Conservation (phyloP, 257 asterid genomes). For the Verbena officinalis region DNA sequence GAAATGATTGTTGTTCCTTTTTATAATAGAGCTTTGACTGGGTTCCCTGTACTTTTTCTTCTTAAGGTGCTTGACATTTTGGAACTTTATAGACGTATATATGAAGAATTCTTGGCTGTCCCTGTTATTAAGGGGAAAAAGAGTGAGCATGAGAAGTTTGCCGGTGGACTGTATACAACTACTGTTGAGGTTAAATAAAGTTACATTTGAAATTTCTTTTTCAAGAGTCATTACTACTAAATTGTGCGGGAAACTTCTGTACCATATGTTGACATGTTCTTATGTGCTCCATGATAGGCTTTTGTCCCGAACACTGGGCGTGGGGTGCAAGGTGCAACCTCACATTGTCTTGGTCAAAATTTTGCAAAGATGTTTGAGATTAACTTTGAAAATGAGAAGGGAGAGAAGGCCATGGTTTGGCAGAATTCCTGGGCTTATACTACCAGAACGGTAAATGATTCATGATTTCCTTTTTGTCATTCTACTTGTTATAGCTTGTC, state of each 20-base stretch:
- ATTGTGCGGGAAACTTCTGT: slow-evolving; percentile 13
- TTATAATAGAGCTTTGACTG: slow-evolving; percentile 3
- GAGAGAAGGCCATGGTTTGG: slow-evolving; percentile 95
- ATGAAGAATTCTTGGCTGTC: slow-evolving; percentile 90
- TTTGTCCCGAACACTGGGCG: slow-evolving; percentile 95
- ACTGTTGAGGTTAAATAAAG: slow-evolving; percentile 74
- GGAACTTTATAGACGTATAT: slow-evolving; percentile 87
- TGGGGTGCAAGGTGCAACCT: slow-evolving; percentile 98
- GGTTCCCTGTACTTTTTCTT: not conserved
- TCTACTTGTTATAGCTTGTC: not conserved
- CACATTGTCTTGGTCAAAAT: slow-evolving; percentile 95
- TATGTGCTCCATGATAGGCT: slow-evolving; percentile 53
- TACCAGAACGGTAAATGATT: slow-evolving; percentile 76
- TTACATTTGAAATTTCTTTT: slow-evolving; percentile 5
- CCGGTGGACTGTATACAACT: slow-evolving; percentile 94
- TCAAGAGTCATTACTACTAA: not conserved
- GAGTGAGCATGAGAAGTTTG: slow-evolving; percentile 94
- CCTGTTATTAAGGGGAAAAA: slow-evolving; percentile 88
- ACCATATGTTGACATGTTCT: slow-evolving; percentile 10
- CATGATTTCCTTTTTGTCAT: not conserved
- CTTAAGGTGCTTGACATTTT: slow-evolving; percentile 74
- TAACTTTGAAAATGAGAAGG: slow-evolving; percentile 85
- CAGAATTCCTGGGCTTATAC: slow-evolving; percentile 98
- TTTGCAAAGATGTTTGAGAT: slow-evolving; percentile 96
- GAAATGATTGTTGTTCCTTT: not conserved